Evolutionary conservation across 495 filamentous ascomycete genomes (phyloP), one percentile per base, ranked within the genome.

Genomic region (Annulohypoxylon maeteangense): DNA sequence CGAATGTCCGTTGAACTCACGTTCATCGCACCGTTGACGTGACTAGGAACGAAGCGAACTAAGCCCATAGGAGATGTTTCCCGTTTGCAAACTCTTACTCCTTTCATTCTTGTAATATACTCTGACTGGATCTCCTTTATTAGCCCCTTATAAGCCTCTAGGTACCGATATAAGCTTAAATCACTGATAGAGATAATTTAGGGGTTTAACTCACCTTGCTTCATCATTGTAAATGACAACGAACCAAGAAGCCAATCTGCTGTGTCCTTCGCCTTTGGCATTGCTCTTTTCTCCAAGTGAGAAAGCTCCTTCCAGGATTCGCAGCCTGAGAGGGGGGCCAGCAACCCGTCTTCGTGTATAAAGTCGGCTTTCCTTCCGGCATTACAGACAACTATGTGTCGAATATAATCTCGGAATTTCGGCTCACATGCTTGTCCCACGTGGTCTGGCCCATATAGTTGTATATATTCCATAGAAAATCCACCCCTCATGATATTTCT

Each of bases 1-100:
- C 64, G 64, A 44, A 67, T 51, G 8, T 60, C 44, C 6, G 55
- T 67, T 27, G 64, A 67, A 20, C 45, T 67, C 6, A 60, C 3
- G 0, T 10, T 8, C 3, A 27, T 16, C 12, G 18, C 1, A 22
- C 2, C n/a, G 2, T 38, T 34, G 4, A 22, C 1, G 11, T 23
- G 3, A 11, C n/a, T 16, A 5, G 64, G 64, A 10, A 67, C 44
- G 16, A 42, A 67, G 32, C 64, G 55, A 54, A 67, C n/a, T n/a
- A n/a, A n/a, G n/a, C 4, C 54, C 54, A 67, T 1, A 4, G 22
- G 11, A 29, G 2, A 4, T 11, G 20, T 3, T 36, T 1, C n/a
- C 7, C 29, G 18, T 16, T 7, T 23, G 32, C 64, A 59, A 12
- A 53, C 4, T 0, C 3, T 25, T 20, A 67, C 32, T 7, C 55